Conservation (phyloP, 495 filamentous ascomycete species). For the Jackrogersella minutella region DNA sequence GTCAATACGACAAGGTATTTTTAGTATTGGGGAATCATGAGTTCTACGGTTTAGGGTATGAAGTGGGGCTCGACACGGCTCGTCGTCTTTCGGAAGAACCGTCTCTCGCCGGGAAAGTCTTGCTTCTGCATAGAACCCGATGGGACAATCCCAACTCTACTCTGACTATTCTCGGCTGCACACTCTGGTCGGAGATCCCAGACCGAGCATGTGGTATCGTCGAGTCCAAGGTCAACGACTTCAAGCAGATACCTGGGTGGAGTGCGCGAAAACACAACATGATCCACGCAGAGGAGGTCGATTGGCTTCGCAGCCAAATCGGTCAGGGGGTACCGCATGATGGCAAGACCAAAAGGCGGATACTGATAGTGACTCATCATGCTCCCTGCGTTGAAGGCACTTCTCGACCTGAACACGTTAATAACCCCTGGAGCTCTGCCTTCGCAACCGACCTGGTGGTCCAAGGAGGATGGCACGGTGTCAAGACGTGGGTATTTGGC, state of each 20-base stretch:
- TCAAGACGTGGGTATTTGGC: conserved; percentile 62
- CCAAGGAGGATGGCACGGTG: conserved; percentile 29
- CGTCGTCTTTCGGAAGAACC: conserved; percentile 54
- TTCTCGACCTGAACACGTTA: conserved; percentile 39
- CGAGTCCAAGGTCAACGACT: neutral
- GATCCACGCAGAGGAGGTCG: conserved; percentile 52
- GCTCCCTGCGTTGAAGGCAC: conserved; percentile 56
- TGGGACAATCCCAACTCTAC: conserved; percentile 47
- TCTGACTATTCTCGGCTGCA: conserved; percentile 64
- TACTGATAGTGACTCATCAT: conserved; percentile 65
- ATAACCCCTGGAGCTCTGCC: neutral
- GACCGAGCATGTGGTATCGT: neutral
- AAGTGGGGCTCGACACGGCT: conserved; percentile 53
- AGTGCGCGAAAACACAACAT: conserved; percentile 57
- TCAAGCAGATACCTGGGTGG: conserved; percentile 58
- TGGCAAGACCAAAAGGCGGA: conserved; percentile 26
- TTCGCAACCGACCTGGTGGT: neutral
- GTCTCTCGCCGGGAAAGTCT: conserved; percentile 51
- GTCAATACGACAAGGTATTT: conserved; percentile 57
- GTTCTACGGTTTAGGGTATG: conserved; percentile 58
- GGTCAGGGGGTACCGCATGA: conserved; percentile 12
- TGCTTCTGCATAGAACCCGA: conserved; percentile 55
- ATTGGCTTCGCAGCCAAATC: conserved; percentile 57
- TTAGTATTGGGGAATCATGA: conserved; percentile 68
- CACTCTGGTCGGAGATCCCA: conserved; percentile 63